Evolutionary conservation across 371 early-diverging fungal genomes (phyloP).

Genomic region (Saksenaea oblongispora): DNA sequence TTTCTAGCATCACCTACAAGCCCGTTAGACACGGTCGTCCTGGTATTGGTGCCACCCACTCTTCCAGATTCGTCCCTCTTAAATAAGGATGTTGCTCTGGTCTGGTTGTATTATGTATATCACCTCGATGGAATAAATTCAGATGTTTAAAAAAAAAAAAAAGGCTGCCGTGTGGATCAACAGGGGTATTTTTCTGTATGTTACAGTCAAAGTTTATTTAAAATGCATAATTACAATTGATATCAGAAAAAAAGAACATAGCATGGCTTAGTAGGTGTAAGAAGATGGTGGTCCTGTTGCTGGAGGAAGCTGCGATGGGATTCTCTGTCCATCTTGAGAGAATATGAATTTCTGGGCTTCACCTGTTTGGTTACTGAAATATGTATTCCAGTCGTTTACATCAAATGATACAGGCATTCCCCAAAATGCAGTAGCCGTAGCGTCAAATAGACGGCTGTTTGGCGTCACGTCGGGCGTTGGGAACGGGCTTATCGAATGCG

Average conservation of each 20-base stretch:
- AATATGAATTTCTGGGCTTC: not conserved
- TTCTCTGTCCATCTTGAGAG: not conserved
- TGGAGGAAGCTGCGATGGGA: not conserved
- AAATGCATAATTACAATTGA: constrained; percentile 4
- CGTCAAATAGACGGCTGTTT: constrained; percentile 11
- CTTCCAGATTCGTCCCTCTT: constrained; percentile 83
- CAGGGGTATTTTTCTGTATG: not conserved
- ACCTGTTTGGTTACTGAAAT: constrained; percentile 19
- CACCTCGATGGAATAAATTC: not conserved
- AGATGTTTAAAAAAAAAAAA: too few species aligned
- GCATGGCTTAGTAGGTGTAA: not conserved
- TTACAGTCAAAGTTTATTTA: constrained; percentile 4
- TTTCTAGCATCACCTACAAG: constrained; percentile 81
- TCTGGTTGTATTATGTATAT: not conserved
- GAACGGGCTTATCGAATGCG: constrained; percentile 4
- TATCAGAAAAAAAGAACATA: not conserved
- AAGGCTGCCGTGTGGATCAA: too few species aligned
- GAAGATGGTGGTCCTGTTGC: not conserved
- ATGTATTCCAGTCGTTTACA: constrained; percentile 28
- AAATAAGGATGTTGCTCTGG: constrained; percentile 47
- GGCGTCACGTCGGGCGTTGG: not conserved
- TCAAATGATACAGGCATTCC: constrained; percentile 28
- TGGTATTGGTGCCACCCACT: constrained; percentile 96
- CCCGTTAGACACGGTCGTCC: constrained; percentile 98
- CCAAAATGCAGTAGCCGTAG: constrained; percentile 24